phyloP scores from a whole-genome alignment of 2,329 filamentous ascomycete genomes.

The Drechslerella coelobrocha region DNA sequence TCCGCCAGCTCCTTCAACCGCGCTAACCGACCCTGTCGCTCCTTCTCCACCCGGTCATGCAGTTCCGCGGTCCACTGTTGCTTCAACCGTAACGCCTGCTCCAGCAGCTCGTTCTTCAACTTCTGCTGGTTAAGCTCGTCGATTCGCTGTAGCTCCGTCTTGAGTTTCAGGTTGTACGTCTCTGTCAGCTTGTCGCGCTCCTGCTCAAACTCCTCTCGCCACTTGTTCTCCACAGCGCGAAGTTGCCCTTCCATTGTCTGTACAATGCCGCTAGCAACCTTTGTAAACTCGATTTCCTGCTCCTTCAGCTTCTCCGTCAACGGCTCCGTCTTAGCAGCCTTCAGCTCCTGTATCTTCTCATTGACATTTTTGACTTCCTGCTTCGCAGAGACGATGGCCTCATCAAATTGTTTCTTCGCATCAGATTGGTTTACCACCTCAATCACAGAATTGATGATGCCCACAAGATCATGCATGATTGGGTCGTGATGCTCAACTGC shows the following conservation, averaged over 20 bases:
- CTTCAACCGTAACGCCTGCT: slow-evolving; percentile 90
- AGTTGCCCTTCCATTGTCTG: slow-evolving; percentile 84
- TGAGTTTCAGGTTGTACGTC: slow-evolving; percentile 79
- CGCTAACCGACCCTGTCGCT: slow-evolving; percentile 84
- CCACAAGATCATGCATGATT: slow-evolving; percentile 89
- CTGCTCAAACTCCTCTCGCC: slow-evolving; percentile 84
- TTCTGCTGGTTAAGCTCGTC: slow-evolving; percentile 81
- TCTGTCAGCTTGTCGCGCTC: slow-evolving; percentile 81
- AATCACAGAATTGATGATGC: slow-evolving; percentile 95
- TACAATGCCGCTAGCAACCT: slow-evolving; percentile 85
- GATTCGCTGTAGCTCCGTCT: slow-evolving; percentile 78
- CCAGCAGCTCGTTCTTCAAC: slow-evolving; percentile 81
- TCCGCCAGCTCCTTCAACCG: slow-evolving; percentile 80
- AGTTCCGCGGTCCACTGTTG: slow-evolving; percentile 81
- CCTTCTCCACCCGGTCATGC: slow-evolving; percentile 80
- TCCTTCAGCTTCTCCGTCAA: slow-evolving; percentile 66
- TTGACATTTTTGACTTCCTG: slow-evolving; percentile 79
- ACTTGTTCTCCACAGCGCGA: slow-evolving; percentile 78
- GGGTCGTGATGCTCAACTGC: slow-evolving; percentile 74
- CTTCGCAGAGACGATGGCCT: slow-evolving; percentile 85
- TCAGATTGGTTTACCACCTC: slow-evolving; percentile 80
- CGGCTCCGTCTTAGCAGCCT: slow-evolving; percentile 75
- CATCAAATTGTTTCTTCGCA: slow-evolving; percentile 68
- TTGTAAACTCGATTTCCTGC: slow-evolving; percentile 77
- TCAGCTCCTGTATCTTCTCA: slow-evolving; percentile 76